Evolutionary conservation across 208 protist genomes (phyloP).

Genomic region (Tetramitus jugosus): DNA sequence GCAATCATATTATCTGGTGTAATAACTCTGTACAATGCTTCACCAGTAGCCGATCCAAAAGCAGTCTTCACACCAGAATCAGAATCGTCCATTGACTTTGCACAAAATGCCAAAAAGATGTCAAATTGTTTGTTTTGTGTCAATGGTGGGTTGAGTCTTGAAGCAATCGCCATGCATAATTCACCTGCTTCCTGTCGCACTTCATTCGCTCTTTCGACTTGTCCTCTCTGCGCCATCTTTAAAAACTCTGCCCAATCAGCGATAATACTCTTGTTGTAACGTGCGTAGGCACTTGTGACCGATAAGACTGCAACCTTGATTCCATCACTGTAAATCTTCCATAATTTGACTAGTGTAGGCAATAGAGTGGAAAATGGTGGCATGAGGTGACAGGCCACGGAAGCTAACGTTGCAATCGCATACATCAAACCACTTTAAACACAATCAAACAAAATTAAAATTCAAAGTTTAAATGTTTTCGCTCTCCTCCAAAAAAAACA

Average conservation of each 20-base stretch:
- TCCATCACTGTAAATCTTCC: background rate
- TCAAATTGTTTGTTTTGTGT: conserved; percentile 4
- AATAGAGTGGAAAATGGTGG: background rate
- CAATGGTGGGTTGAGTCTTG: background rate
- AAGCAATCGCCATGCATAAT: background rate
- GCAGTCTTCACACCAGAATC: background rate
- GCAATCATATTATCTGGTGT: too few relatives aligned
- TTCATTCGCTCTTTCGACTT: background rate
- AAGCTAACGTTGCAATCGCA: background rate
- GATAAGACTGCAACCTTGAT: background rate
- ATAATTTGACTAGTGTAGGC: background rate
- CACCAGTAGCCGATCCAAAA: background rate
- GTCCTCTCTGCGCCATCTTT: background rate
- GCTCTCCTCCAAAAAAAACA: background rate
- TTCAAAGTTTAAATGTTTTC: background rate
- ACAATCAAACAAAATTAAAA: background rate
- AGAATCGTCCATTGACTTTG: background rate
- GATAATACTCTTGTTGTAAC: background rate
- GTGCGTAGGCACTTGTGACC: background rate
- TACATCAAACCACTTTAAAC: background rate
- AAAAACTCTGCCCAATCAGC: background rate
- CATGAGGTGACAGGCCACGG: background rate
- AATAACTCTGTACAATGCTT: too few relatives aligned
- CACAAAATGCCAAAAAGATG: background rate
- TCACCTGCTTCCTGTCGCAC: background rate